Evolutionary conservation across 2,329 filamentous ascomycete species (phyloP).

Genomic region (Myriosclerotinia curreyana): DNA sequence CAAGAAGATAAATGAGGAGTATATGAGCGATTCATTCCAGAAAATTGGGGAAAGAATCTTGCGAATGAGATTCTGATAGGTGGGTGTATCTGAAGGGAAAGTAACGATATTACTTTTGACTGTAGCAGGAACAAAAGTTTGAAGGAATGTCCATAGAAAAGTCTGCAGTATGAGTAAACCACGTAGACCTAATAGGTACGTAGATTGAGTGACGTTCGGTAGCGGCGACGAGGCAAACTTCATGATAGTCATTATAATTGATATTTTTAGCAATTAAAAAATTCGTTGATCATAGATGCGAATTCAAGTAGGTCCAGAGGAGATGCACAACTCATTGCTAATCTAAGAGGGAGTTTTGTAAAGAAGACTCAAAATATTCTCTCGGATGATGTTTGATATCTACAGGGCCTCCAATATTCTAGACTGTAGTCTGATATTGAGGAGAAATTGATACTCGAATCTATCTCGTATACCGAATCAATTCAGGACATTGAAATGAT

Average conservation of each 20-base stretch:
- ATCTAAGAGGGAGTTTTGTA: not conserved
- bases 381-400: too few species aligned
- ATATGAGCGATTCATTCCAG: conserved; percentile 47
- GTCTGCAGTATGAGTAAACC: conserved; percentile 37
- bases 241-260: not conserved
- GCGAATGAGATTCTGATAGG: conserved; percentile 44
- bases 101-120: conserved; percentile 34
- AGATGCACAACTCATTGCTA: too few species aligned
- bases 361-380: not conserved
- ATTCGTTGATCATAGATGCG: not conserved
- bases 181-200: conserved; percentile 18
- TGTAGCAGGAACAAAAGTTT: conserved; percentile 45
- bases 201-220: not conserved
- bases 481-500: not conserved
- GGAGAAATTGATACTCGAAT: not conserved
- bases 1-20: conserved; percentile 47
- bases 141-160: conserved; percentile 47
- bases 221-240: not conserved
- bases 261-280: not conserved
- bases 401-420: not conserved
- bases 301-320: not conserved
- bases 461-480: too few species aligned
- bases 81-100: conserved; percentile 40
- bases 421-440: not conserved
- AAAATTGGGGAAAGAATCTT: conserved; percentile 45